Conservation (phyloP, 2,329 filamentous ascomycete species). For the Ramichloridium luteum region DNA sequence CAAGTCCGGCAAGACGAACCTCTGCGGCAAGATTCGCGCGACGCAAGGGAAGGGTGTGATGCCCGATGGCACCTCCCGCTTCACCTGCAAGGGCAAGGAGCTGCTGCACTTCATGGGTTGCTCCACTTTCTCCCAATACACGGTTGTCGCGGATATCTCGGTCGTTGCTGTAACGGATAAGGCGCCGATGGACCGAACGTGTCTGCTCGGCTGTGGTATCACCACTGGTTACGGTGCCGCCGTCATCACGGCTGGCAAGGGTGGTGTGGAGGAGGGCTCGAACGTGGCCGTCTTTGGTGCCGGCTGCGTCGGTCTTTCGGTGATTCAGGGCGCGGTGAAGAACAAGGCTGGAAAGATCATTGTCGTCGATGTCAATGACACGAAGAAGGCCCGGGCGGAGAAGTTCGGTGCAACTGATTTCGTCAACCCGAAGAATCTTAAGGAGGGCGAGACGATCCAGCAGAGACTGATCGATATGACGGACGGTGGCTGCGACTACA, state of each 20-base stretch:
- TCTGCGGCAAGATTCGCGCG: constrained; percentile 95
- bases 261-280: constrained; percentile 66
- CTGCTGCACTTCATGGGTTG: constrained; percentile 99
- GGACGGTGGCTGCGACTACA: constrained; percentile 95
- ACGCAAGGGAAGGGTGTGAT: constrained; percentile 94
- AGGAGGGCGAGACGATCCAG: constrained; percentile 62
- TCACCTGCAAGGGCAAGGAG: constrained; percentile 89
- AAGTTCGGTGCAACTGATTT: constrained; percentile 97
- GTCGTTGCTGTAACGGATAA: constrained; percentile 85
- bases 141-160: constrained; percentile 95
- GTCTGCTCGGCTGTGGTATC: constrained; percentile 93
- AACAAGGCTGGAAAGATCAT: constrained; percentile 72
- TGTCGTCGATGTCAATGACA: constrained; percentile 68
- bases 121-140: constrained; percentile 97
- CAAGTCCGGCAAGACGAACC: constrained; percentile 98
- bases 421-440: constrained; percentile 67
- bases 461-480: constrained; percentile 95
- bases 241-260: constrained; percentile 67
- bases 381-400: constrained; percentile 80
- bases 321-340: constrained; percentile 84
- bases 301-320: constrained; percentile 87
- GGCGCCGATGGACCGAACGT: constrained; percentile 91
- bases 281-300: constrained; percentile 90
- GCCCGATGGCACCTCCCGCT: constrained; percentile 91
- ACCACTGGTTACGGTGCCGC: constrained; percentile 97